Evolutionary conservation across 306 rosid genomes (phyloP).

Genomic region (Macrotyloma uniflorum): DNA sequence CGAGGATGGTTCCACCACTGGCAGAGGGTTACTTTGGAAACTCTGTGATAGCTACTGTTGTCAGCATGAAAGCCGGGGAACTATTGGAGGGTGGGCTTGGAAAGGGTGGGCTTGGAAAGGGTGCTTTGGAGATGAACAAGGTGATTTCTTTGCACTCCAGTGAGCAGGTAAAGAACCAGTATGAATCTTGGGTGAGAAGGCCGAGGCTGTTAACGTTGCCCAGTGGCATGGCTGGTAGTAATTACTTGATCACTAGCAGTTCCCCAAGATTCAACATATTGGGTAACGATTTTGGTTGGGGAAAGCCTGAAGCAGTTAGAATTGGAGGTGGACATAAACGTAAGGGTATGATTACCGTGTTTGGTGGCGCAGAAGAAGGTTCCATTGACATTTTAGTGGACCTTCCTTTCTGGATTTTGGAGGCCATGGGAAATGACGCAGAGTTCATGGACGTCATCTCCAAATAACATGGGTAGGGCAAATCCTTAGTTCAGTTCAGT

Average conservation of each 20-base stretch:
- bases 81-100: conserved; percentile 40
- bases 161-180: background rate
- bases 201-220: background rate
- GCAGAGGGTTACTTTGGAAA: conserved; percentile 46
- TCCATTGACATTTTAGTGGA: conserved; percentile 48
- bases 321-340: conserved; percentile 41
- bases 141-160: conserved; percentile 26
- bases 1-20: conserved; percentile 30
- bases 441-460: conserved; percentile 30
- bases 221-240: background rate
- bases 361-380: conserved; percentile 48
- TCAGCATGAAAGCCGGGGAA: conserved; percentile 33
- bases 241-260: conserved; percentile 31
- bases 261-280: conserved; percentile 52
- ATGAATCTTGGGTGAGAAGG: conserved; percentile 41
- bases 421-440: conserved; percentile 41
- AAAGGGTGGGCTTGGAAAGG: conserved; percentile 39
- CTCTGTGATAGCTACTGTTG: background rate
- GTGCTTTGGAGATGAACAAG: conserved; percentile 49
- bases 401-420: conserved; percentile 35
- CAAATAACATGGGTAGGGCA: background rate
- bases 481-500: background rate
- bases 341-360: conserved; percentile 42
- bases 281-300: conserved; percentile 56
- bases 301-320: conserved; percentile 46